These are phyloP conservation scores for Eucalyptus cloeziana DNA, from an alignment of 345 rosid species.

Conservation along the genomic window DNA sequence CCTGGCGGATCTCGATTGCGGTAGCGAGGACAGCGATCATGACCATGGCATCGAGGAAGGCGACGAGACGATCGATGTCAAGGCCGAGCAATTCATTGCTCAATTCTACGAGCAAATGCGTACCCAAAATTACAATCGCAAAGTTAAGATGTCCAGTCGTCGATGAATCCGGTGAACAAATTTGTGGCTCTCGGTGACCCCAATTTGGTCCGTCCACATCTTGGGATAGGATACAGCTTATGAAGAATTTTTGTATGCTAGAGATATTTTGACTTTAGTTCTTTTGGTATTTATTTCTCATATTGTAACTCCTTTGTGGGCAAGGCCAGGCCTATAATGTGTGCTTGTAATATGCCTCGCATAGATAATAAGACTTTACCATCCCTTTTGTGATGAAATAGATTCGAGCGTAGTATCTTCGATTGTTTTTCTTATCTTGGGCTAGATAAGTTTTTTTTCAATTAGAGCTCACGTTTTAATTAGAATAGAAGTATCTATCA, in stretches of 20 bases:
- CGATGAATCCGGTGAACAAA: neutral
- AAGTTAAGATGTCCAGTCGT: neutral
- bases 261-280: neutral
- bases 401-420: neutral
- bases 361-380: neutral
- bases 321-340: neutral
- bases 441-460: neutral
- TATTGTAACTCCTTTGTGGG: neutral
- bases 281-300: neutral
- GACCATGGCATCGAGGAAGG: neutral
- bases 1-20: neutral
- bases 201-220: neutral
- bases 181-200: neutral
- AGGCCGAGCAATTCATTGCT: constrained; percentile 1
- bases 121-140: neutral
- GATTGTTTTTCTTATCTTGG: neutral
- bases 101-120: neutral
- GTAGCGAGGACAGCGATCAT: neutral
- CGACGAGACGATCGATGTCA: neutral
- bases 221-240: neutral
- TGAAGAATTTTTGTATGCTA: neutral
- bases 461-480: neutral
- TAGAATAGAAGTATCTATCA: neutral
- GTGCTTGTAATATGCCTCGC: neutral
- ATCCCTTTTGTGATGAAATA: neutral